Evolutionary conservation across 1,284 basidiomycete genomes (phyloP).

Genomic region (Trichosporon sp.): DNA sequence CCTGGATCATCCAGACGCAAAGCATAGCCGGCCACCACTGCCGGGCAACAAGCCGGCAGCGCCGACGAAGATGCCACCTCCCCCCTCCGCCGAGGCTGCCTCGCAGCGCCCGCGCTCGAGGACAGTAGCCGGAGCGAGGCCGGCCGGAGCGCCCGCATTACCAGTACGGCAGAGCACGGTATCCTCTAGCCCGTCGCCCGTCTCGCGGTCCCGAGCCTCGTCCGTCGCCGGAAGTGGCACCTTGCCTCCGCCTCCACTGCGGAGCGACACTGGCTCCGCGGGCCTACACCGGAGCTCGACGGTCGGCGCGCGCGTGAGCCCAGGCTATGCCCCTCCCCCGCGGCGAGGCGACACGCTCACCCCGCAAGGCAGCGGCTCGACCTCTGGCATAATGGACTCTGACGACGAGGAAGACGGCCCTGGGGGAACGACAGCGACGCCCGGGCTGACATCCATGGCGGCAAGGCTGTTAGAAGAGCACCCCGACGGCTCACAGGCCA

Average conservation of each 20-base stretch:
- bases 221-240: background rate
- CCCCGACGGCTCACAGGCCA: constrained; percentile 75
- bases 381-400: constrained; percentile 24
- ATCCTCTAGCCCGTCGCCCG: background rate
- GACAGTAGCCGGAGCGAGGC: constrained; percentile 16
- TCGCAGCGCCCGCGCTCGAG: constrained; percentile 18
- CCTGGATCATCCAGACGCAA: background rate
- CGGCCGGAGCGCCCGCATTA: constrained; percentile 8
- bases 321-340: constrained; percentile 3
- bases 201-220: background rate
- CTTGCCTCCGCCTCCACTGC: constrained; percentile 20
- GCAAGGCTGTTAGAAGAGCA: constrained; percentile 56
- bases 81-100: background rate
- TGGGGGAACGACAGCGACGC: constrained; percentile 1
- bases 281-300: background rate
- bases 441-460: constrained; percentile 21
- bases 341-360: constrained; percentile 2
- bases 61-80: constrained; percentile 4
- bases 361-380: background rate
- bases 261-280: constrained; percentile 11
- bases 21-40: constrained; percentile 4
- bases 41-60: constrained; percentile 25
- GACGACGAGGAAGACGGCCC: constrained; percentile 32
- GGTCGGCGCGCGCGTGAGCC: background rate
- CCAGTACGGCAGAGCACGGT: constrained; percentile 9